Evolutionary conservation across 2,329 filamentous ascomycete species (phyloP).

Genomic region (Scopulariopsis brevicaulis): DNA sequence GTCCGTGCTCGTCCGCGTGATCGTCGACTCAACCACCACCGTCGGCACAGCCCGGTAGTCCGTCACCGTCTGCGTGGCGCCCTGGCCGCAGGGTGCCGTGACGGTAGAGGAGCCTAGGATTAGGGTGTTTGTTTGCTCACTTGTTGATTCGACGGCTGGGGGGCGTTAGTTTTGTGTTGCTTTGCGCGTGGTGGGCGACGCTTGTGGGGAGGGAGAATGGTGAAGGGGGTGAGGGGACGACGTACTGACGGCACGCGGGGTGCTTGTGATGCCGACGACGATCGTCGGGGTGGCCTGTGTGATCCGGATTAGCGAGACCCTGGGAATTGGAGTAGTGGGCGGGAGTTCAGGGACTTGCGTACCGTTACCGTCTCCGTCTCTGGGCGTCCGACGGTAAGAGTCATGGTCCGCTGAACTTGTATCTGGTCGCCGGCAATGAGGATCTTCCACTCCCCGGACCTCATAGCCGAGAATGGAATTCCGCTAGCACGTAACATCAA

Average conservation of each 20-base stretch:
- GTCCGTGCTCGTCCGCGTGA: slow-evolving; percentile 20
- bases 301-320: neutral
- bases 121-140: slow-evolving; percentile 19
- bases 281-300: slow-evolving; percentile 23
- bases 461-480: slow-evolving; percentile 24
- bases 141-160: slow-evolving; percentile 14
- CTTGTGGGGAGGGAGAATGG: no score
- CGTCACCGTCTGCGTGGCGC: slow-evolving; percentile 21
- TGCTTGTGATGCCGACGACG: slow-evolving; percentile 22
- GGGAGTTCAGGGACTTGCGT: slow-evolving; percentile 5
- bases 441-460: slow-evolving; percentile 23
- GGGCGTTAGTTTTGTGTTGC: neutral
- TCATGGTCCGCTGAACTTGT: slow-evolving; percentile 21
- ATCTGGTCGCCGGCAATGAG: slow-evolving; percentile 21
- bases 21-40: slow-evolving; percentile 15
- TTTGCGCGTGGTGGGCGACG: no score
- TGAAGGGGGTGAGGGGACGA: neutral
- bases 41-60: slow-evolving; percentile 19
- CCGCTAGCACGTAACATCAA: slow-evolving; percentile 11
- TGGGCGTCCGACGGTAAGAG: slow-evolving; percentile 18
- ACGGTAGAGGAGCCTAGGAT: slow-evolving; percentile 19
- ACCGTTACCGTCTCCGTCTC: slow-evolving; percentile 21
- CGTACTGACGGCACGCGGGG: slow-evolving; percentile 20
- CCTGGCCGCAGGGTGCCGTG: slow-evolving; percentile 18
- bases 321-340: neutral